Conservation (phyloP, 1,284 basidiomycete genomes). For the Ceratobasidium sp. region DNA sequence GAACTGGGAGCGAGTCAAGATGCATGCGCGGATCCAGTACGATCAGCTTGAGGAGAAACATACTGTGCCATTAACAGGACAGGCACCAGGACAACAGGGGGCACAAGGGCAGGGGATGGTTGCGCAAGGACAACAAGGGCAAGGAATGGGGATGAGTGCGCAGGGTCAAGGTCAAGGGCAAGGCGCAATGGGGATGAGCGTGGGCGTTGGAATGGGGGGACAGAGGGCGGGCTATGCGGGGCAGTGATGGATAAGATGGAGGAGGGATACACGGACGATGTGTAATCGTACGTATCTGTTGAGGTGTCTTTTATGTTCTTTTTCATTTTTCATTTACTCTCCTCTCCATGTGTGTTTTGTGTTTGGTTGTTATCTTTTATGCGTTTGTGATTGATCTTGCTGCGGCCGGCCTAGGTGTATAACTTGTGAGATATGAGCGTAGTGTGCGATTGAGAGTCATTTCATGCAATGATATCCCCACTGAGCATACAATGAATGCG, state of each 20-base stretch:
- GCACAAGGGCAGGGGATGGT: conserved; percentile 2
- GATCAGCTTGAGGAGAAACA: conserved; percentile 86
- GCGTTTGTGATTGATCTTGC: no score
- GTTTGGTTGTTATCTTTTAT: no score
- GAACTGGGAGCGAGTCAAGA: conserved; percentile 85
- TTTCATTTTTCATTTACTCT: conserved; percentile 3
- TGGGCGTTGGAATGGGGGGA: no score
- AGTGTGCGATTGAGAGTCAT: neutral
- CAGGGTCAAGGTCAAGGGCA: neutral
- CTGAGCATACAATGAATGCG: conserved; percentile 10
- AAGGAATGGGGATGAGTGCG: neutral
- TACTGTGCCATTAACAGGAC: conserved; percentile 1
- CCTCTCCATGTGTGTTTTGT: neutral
- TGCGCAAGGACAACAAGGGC: conserved; percentile 1
- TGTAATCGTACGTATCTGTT: conserved; percentile 9
- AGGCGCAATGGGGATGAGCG: no score
- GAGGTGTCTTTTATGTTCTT: no score
- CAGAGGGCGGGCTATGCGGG: conserved; percentile 7
- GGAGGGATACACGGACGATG: neutral
- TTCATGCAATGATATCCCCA: neutral
- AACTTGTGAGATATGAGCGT: neutral
- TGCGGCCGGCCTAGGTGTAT: no score
- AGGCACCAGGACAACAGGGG: neutral
- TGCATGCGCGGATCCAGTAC: conserved; percentile 89
- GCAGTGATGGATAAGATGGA: neutral